Conservation (phyloP, 805 yeast genomes). For the Hanseniaspora clermontiae region DNA sequence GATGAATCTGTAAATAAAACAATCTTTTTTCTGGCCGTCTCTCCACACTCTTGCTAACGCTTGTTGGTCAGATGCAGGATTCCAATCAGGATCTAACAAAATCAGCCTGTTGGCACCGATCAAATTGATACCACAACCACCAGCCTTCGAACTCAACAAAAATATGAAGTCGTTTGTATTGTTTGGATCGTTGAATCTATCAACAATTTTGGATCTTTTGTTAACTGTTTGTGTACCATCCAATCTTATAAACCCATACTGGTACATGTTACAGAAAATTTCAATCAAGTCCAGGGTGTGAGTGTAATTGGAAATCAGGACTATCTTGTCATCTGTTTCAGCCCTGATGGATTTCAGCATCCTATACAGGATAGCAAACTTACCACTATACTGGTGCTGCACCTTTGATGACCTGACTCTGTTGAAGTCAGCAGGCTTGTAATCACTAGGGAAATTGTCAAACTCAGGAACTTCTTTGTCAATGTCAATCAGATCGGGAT, state of each 20-base stretch:
- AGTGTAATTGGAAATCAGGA: constrained; percentile 85
- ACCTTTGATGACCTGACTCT: constrained; percentile 37
- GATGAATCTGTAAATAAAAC: constrained; percentile 86
- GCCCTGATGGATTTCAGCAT: constrained; percentile 62
- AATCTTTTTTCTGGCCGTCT: constrained; percentile 95
- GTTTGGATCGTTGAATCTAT: constrained; percentile 79
- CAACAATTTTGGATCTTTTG: constrained; percentile 87
- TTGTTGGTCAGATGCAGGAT: constrained; percentile 96
- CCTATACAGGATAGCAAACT: constrained; percentile 71
- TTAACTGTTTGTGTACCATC: constrained; percentile 90
- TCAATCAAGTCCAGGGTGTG: constrained; percentile 88
- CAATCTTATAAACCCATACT: constrained; percentile 66
- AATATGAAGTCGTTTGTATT: constrained; percentile 72
- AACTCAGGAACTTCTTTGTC: constrained; percentile 47
- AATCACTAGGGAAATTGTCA: constrained; percentile 64
- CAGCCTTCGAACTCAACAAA: constrained; percentile 86
- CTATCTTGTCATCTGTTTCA: constrained; percentile 90
- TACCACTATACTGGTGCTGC: constrained; percentile 75
- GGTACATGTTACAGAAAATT: constrained; percentile 59
- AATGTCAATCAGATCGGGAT: constrained; percentile 71
- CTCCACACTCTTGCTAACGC: constrained; percentile 97
- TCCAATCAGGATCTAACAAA: constrained; percentile 90
- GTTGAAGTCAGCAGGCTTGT: constrained; percentile 33
- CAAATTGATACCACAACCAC: constrained; percentile 95
- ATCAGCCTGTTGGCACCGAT: constrained; percentile 91